phyloP scores from a whole-genome alignment of 495 filamentous ascomycete species.

The Talaromyces thailandensis region DNA sequence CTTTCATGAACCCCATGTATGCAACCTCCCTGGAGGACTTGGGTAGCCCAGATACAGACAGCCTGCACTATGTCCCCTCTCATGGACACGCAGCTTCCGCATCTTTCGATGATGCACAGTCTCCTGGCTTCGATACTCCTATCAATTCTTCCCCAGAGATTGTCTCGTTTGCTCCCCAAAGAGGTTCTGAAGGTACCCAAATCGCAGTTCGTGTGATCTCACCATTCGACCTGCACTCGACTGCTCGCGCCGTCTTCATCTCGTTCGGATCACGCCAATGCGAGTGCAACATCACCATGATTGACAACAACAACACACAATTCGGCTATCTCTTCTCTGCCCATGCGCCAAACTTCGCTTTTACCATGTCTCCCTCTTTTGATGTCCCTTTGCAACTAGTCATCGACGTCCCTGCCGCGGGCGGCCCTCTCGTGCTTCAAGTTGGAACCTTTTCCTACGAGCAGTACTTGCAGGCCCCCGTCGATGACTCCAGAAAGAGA shows the following conservation, averaged over 20 bases:
- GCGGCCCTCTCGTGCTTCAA: conserved; percentile 51
- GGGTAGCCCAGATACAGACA: conserved; percentile 35
- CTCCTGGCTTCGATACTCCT: conserved; percentile 21
- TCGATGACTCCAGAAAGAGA: conserved; percentile 37
- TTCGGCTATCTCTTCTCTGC: conserved; percentile 66
- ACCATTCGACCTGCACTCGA: conserved; percentile 57
- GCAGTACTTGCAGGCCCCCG: conserved; percentile 27
- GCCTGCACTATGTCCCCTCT: conserved; percentile 34
- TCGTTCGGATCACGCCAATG: conserved; percentile 68
- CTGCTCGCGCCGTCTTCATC: conserved; percentile 50
- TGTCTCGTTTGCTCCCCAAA: conserved; percentile 54
- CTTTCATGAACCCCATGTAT: conserved; percentile 35
- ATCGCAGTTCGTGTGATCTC: conserved; percentile 66
- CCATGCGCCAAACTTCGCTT: conserved; percentile 60
- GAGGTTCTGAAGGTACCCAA: conserved; percentile 58
- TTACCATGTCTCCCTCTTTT: conserved; percentile 55
- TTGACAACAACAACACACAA: conserved; percentile 44
- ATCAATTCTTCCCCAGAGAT: conserved; percentile 40
- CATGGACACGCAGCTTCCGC: conserved; percentile 30
- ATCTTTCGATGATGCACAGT: conserved; percentile 33
- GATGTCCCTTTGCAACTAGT: conserved; percentile 66
- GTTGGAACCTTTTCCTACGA: conserved; percentile 74
- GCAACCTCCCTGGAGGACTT: conserved; percentile 38
- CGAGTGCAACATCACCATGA: conserved; percentile 51
- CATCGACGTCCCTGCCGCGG: conserved; percentile 58